phyloP scores from a whole-genome alignment of 768 basidiomycete genomes.

The Rhodotorula sphaerocarpa region DNA sequence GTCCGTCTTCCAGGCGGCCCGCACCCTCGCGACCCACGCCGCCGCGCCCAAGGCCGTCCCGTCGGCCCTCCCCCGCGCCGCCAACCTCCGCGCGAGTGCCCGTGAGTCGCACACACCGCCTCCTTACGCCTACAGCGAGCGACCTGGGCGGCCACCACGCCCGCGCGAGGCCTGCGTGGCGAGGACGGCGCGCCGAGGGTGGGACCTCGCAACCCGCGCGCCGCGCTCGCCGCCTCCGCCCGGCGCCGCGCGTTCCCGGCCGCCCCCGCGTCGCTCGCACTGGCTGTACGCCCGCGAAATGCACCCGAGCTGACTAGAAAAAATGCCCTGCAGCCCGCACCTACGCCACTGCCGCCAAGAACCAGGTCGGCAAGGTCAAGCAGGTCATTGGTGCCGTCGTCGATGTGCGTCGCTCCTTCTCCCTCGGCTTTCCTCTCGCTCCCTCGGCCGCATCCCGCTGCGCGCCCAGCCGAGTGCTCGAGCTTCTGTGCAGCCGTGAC shows the following conservation, averaged over 20 bases:
- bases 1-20: constrained; percentile 31
- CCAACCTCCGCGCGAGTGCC: constrained; percentile 17
- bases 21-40: constrained; percentile 32
- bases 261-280: neutral
- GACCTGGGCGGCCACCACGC: neutral
- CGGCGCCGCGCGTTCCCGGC: no score
- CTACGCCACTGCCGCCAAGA: constrained; percentile 37
- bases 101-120: neutral
- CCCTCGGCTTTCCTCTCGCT: constrained; percentile 9
- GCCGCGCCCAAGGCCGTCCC: constrained; percentile 22
- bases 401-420: constrained; percentile 56
- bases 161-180: neutral
- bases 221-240: neutral
- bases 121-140: neutral
- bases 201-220: constrained; percentile 14
- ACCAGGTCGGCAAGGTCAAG: constrained; percentile 47
- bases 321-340: constrained; percentile 27
- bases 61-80: constrained; percentile 14
- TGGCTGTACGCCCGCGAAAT: neutral
- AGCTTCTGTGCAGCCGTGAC: neutral
- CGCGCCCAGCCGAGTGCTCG: neutral
- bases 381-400: constrained; percentile 99
- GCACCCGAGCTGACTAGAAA: no score
- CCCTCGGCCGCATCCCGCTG: neutral
- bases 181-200: constrained; percentile 9